Evolutionary conservation across 1,284 basidiomycete genomes (phyloP).

Genomic region (Cystobasidiaceae sp.): DNA sequence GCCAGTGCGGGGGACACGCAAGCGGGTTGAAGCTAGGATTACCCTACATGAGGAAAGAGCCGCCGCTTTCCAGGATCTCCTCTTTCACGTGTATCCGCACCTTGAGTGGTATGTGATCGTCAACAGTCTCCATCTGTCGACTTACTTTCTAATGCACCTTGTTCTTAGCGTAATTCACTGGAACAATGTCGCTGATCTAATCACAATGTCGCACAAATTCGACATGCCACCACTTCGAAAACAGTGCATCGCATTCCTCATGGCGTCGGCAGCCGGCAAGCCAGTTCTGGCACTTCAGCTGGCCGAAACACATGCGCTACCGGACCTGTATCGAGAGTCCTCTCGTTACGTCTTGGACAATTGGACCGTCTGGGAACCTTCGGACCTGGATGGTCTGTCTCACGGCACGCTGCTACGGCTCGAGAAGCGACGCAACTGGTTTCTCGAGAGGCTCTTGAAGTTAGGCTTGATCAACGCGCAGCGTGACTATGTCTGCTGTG

Average conservation of each 20-base stretch:
- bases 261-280: slow-evolving; percentile 81
- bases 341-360: slow-evolving; percentile 86
- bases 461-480: slow-evolving; percentile 76
- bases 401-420: slow-evolving; percentile 77
- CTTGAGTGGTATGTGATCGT: slow-evolving; percentile 33
- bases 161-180: slow-evolving; percentile 84
- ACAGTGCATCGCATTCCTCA: slow-evolving; percentile 75
- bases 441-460: slow-evolving; percentile 86
- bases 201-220: slow-evolving; percentile 79
- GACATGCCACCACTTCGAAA: slow-evolving; percentile 71
- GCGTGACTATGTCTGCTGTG: slow-evolving; percentile 71
- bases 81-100: slow-evolving; percentile 75
- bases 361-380: slow-evolving; percentile 53
- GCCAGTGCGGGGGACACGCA: background rate
- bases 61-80: slow-evolving; percentile 73
- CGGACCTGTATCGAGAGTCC: slow-evolving; percentile 76
- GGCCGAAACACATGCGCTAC: slow-evolving; percentile 32
- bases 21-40: slow-evolving; percentile 60
- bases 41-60: slow-evolving; percentile 77
- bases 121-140: background rate
- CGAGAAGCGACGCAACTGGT: slow-evolving; percentile 84
- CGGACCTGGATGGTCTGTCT: slow-evolving; percentile 60
- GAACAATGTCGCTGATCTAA: slow-evolving; percentile 83
- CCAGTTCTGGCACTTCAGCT: slow-evolving; percentile 77
- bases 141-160: slow-evolving; percentile 49